A percentile compares a stretch with the other conserved stretches of the same genome.
Evolutionary conservation across 1,284 basidiomycete genomes (phyloP).

Genomic region (Uromyces viciae-fabae): DNA sequence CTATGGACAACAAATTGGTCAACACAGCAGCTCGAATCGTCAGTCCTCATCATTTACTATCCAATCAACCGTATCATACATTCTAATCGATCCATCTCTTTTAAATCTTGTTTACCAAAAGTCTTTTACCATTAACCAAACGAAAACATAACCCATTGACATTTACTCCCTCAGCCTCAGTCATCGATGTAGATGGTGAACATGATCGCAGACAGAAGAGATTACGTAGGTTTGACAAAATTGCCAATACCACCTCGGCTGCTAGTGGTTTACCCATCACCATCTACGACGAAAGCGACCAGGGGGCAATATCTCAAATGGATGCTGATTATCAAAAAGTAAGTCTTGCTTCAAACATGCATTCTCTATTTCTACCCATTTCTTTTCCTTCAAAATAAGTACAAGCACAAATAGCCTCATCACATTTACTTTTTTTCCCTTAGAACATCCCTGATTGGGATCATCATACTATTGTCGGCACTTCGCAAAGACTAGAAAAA

Average conservation of each 20-base stretch:
- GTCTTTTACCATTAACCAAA: slow-evolving; percentile 62
- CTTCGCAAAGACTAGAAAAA: slow-evolving; percentile 82
- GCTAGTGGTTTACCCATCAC: slow-evolving; percentile 47
- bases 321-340: slow-evolving; percentile 38
- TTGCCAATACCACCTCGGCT: slow-evolving; percentile 49
- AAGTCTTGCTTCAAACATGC: neutral
- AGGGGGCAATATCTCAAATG: slow-evolving; percentile 18
- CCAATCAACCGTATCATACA: slow-evolving; percentile 49
- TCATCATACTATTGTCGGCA: slow-evolving; percentile 87
- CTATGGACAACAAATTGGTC: slow-evolving; percentile 86
- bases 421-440: neutral
- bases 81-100: too few species aligned
- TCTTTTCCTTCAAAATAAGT: neutral
- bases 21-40: slow-evolving; percentile 75
- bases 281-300: slow-evolving; percentile 45
- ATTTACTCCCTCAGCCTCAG: slow-evolving; percentile 7
- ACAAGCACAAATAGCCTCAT: neutral
- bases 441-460: slow-evolving; percentile 98
- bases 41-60: slow-evolving; percentile 48
- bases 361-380: too few species aligned
- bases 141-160: slow-evolving; percentile 59
- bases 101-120: too few species aligned
- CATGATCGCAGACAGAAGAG: slow-evolving; percentile 51
- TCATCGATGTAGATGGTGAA: slow-evolving; percentile 48
- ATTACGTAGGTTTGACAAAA: slow-evolving; percentile 53